Conservation (phyloP, 2,329 filamentous ascomycete genomes). For the Aspergillus sp. region DNA sequence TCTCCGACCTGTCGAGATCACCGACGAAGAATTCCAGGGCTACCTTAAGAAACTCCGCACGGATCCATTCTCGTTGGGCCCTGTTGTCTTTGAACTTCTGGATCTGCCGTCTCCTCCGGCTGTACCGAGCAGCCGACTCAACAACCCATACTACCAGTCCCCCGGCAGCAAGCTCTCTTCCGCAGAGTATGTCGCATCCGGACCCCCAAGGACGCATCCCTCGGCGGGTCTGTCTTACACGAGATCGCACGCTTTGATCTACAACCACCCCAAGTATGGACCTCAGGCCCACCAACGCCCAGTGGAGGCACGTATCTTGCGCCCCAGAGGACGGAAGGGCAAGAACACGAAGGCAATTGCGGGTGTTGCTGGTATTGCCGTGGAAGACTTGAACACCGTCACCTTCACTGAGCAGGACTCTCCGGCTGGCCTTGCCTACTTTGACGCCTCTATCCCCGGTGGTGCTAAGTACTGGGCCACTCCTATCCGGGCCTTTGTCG, state of each 20-base stretch:
- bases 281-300: conserved; percentile 57
- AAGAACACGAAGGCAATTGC: conserved; percentile 36
- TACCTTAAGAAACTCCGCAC: conserved; percentile 49
- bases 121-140: conserved; percentile 39
- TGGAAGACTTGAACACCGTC: conserved; percentile 41
- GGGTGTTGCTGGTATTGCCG: conserved; percentile 46
- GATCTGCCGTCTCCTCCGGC: conserved; percentile 54
- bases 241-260: conserved; percentile 55
- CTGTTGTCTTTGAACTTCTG: conserved; percentile 57
- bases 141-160: conserved; percentile 37
- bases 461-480: conserved; percentile 57
- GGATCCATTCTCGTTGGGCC: conserved; percentile 51
- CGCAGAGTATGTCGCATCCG: conserved; percentile 47
- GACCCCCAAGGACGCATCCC: conserved; percentile 64
- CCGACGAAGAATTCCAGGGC: conserved; percentile 49
- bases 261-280: conserved; percentile 63
- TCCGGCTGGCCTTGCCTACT: conserved; percentile 45
- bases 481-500: conserved; percentile 49
- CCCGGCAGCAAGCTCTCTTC: conserved; percentile 40
- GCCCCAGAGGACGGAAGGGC: conserved; percentile 45
- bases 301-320: conserved; percentile 60
- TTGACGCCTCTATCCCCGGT: conserved; percentile 50
- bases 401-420: conserved; percentile 36
- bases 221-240: conserved; percentile 66
- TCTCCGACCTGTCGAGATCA: conserved; percentile 32